Evolutionary conservation across 2,329 filamentous ascomycete genomes (phyloP), one percentile per base, ranked within the genome.

Genomic region (Immersiporthe knoxdaviesiana): DNA sequence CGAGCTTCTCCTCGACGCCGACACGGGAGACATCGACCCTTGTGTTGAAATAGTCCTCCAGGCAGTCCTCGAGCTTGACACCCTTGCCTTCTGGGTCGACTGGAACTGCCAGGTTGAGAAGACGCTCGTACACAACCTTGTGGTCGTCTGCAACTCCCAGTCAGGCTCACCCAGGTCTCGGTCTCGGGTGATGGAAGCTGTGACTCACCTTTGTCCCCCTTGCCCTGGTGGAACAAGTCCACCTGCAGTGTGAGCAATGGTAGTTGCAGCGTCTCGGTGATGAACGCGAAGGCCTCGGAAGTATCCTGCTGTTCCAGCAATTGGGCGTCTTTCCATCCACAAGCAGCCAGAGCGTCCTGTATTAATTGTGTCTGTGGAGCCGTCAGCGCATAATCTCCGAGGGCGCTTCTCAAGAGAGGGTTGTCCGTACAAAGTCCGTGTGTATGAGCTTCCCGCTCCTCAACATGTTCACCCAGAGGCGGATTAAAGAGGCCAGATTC

Each of bases 1-100:
- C 81, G 30, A 74, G 77, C 41, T 76, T 72, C 74, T 87, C 86
- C 72, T 89, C 85, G 41, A 84, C 79, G 66, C 84, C 86, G 68
- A 95, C 91, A 65, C 95, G 87, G 73, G 91, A 90, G 2, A 99
- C 94, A 75, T 97, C 94, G 66, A 99, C 93, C 68, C 90, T 87
- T 68, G 94, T 94, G 79, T 98, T 97, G 84, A 98, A 98, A 76
- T 97, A 98, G 66, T 91, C 90, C 77, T 97, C 94, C 24, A 99
- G 81, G 74, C 95, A 98, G 73, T 97, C 92, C 79, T 98, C 96
- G 27, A 99, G 82, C 37, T 91, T 94, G 71, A 97, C 86, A 2
- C 86, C 84, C 69, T 88, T 89, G 32, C 89, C 90, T 60, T 92
- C 88, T 7, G 89, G 85, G 63, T 92, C 90, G 1, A 90, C 85